These are phyloP conservation scores for Hordeum marinum DNA, from an alignment of 176 grass and related monocot species.

Conservation along the genomic window DNA sequence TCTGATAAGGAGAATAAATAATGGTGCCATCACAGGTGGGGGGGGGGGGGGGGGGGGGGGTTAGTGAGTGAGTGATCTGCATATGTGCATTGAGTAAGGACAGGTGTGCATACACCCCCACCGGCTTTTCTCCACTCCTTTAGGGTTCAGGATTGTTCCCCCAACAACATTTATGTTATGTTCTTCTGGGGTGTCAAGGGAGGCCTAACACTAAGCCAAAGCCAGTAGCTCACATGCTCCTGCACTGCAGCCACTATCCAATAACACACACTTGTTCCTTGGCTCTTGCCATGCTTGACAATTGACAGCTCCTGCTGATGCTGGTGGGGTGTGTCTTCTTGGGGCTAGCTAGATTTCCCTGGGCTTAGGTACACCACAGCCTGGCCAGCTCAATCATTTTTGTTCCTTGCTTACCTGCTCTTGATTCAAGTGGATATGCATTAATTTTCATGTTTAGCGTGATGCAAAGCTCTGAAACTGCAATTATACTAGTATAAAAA, in stretches of 20 bases:
- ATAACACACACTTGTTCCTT: neutral
- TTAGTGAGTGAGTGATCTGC: slow-evolving; percentile 39
- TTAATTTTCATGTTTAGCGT: neutral
- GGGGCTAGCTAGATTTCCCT: slow-evolving; percentile 21
- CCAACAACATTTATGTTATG: slow-evolving; percentile 35
- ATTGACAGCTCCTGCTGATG: slow-evolving; percentile 24
- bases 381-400: slow-evolving; percentile 7
- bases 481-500: too few species aligned
- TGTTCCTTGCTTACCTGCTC: neutral
- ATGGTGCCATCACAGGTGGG: slow-evolving; percentile 48
- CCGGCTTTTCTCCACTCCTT: slow-evolving; percentile 63
- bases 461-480: neutral
- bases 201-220: too few species aligned
- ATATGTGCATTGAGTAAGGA: slow-evolving; percentile 44
- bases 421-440: slow-evolving; percentile 9
- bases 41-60: too few species aligned
- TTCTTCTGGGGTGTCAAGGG: neutral
- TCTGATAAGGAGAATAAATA: slow-evolving; percentile 33
- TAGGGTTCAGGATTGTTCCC: slow-evolving; percentile 41
- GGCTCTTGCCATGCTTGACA: slow-evolving; percentile 16
- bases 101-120: slow-evolving; percentile 37
- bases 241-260: slow-evolving; percentile 29
- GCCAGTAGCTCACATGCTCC: slow-evolving; percentile 12
- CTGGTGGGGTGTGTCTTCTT: slow-evolving; percentile 23
- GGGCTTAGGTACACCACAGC: slow-evolving; percentile 9